phyloP scores from a whole-genome alignment of 768 basidiomycete genomes.

The Tylopilus plumbeoviolaceoides region DNA sequence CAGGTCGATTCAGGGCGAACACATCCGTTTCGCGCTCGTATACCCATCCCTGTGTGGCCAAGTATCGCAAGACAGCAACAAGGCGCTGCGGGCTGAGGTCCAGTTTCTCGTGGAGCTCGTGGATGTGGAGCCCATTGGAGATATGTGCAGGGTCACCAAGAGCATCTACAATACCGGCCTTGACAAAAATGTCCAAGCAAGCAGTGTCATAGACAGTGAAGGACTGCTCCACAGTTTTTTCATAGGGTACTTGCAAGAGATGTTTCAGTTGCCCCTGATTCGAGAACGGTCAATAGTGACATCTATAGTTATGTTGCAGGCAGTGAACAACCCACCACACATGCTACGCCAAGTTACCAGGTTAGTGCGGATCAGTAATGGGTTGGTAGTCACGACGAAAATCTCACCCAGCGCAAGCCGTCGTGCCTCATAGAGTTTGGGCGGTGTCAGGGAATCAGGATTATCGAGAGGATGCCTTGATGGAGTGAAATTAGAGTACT shows the following conservation, averaged over 20 bases:
- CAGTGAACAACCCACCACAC: background rate
- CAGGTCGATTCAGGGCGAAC: background rate
- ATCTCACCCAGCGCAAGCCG: background rate
- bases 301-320: background rate
- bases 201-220: conserved; percentile 2
- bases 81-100: background rate
- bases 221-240: conserved; percentile 1
- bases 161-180: conserved; percentile 1
- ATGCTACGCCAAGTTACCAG: background rate
- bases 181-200: conserved; percentile 1
- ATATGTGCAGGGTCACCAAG: background rate
- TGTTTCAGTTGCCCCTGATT: conserved; percentile 2
- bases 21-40: background rate
- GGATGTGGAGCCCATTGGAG: background rate
- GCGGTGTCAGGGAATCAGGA: background rate
- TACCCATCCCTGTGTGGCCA: conserved; percentile 1
- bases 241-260: conserved; percentile 4
- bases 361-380: background rate
- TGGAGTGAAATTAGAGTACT: background rate
- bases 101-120: background rate
- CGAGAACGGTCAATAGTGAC: background rate
- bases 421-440: background rate
- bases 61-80: background rate
- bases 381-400: background rate
- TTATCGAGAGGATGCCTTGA: background rate